phyloP scores from a whole-genome alignment of 2,329 filamentous ascomycete species.

The Aspergillus japonicus region DNA sequence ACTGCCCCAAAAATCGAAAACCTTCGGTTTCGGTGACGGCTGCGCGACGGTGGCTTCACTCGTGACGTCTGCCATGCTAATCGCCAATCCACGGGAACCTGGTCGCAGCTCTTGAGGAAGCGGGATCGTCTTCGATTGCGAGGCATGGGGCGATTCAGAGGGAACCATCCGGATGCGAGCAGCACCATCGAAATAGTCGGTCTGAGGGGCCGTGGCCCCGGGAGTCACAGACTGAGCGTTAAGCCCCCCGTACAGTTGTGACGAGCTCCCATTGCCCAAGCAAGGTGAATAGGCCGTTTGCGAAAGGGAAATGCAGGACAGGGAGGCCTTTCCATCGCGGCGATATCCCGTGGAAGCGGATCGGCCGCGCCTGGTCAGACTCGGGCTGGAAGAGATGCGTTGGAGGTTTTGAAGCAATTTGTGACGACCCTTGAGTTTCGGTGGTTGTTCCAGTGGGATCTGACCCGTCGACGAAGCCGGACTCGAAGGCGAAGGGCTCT shows the following conservation, averaged over 20 bases:
- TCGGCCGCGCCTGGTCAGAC: conserved; percentile 63
- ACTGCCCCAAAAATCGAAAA: conserved; percentile 71
- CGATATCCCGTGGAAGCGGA: conserved; percentile 67
- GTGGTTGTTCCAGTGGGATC: conserved; percentile 42
- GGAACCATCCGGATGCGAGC: conserved; percentile 57
- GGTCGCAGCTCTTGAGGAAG: conserved; percentile 64
- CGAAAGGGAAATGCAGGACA: conserved; percentile 64
- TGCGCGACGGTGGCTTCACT: conserved; percentile 20
- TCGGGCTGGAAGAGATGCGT: conserved; percentile 77
- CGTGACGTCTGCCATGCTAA: conserved; percentile 15
- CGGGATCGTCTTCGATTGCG: conserved; percentile 53
- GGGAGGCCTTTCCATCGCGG: conserved; percentile 60
- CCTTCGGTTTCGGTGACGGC: conserved; percentile 32
- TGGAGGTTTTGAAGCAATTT: conserved; percentile 72
- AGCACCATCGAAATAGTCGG: conserved; percentile 53
- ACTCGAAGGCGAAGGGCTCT: conserved; percentile 33
- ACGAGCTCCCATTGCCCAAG: conserved; percentile 55
- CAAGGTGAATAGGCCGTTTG: conserved; percentile 54
- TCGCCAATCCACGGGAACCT: conserved; percentile 41
- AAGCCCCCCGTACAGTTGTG: conserved; percentile 57
- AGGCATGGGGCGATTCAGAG: conserved; percentile 43
- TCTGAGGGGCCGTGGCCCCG: conserved; percentile 44
- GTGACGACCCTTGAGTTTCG: conserved; percentile 66
- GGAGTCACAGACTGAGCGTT: conserved; percentile 57
- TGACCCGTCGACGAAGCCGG: conserved; percentile 35